Evolutionary conservation across 2,329 filamentous ascomycete species (phyloP).

Genomic region (Xylariales sp.): DNA sequence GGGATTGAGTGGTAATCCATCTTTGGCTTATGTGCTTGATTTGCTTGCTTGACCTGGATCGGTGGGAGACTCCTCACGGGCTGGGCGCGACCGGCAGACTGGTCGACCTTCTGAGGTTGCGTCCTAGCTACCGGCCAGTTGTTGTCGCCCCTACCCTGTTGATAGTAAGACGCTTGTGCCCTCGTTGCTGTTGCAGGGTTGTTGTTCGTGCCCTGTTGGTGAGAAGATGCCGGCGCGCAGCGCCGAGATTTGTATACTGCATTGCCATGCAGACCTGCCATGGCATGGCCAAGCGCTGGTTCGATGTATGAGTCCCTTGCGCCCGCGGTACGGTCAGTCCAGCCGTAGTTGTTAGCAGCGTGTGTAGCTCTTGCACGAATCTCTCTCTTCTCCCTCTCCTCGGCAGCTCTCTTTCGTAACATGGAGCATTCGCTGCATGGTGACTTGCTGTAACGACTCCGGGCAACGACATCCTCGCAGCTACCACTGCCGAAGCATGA

Average conservation of each 20-base stretch:
- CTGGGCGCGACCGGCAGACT: not conserved
- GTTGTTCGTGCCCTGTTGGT: not conserved
- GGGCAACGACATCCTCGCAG: not conserved
- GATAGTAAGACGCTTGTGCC: no score
- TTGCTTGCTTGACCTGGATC: not conserved
- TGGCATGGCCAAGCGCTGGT: conserved; percentile 8
- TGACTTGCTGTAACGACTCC: not conserved
- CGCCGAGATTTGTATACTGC: conserved; percentile 15
- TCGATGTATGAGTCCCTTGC: conserved; percentile 19
- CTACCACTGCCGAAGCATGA: conserved; percentile 4
- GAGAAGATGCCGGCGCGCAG: not conserved
- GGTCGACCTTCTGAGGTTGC: not conserved
- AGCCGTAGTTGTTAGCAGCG: conserved; percentile 18
- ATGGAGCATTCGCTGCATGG: not conserved
- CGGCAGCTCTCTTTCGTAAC: not conserved
- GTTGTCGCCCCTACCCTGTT: no score
- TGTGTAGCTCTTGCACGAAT: conserved; percentile 9
- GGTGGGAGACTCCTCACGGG: not conserved
- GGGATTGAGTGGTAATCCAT: not conserved
- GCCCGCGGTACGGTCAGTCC: conserved; percentile 7
- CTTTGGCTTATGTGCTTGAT: not conserved
- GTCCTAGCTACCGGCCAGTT: not conserved
- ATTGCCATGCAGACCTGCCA: conserved; percentile 17
- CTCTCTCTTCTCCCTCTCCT: not conserved
- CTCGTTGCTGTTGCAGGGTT: no score